phyloP scores from a whole-genome alignment of 2,329 filamentous ascomycete species.

The Microcera coccophila region DNA sequence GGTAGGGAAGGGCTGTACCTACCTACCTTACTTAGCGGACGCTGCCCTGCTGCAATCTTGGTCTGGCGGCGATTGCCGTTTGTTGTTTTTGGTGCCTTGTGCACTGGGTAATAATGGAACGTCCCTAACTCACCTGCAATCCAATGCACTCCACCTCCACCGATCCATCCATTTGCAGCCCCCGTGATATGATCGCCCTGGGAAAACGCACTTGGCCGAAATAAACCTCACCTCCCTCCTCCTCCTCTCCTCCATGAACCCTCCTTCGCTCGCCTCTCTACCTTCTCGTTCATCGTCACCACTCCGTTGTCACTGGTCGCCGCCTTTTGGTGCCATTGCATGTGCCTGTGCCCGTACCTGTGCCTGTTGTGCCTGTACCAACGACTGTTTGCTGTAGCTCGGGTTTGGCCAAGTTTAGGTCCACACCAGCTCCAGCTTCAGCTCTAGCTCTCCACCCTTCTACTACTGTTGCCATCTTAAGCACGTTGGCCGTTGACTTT shows the following conservation, averaged over 20 bases:
- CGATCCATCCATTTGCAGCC: background rate
- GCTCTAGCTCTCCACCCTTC: slow-evolving; percentile 27
- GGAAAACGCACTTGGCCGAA: slow-evolving; percentile 7
- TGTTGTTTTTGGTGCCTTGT: background rate
- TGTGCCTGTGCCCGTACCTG: too few species aligned
- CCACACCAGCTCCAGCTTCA: slow-evolving; percentile 27
- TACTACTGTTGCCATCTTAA: too few species aligned
- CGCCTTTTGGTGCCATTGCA: too few species aligned
- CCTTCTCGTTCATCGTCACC: background rate
- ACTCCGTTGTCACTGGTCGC: background rate
- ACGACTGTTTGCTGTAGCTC: background rate
- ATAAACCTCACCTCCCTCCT: slow-evolving; percentile 15
- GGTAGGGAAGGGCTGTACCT: too few species aligned
- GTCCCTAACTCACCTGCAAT: too few species aligned
- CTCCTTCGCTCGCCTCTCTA: background rate
- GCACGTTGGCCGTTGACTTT: slow-evolving; percentile 14
- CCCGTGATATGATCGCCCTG: slow-evolving; percentile 1
- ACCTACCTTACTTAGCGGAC: too few species aligned
- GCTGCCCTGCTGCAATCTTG: too few species aligned
- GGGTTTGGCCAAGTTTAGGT: slow-evolving; percentile 11
- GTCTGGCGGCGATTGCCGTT: too few species aligned
- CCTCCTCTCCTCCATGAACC: background rate
- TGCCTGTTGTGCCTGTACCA: background rate
- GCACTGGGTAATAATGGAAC: too few species aligned
- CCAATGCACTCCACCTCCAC: background rate